These are phyloP conservation scores for Penicillium sp. DNA, from an alignment of 2,329 filamentous ascomycete species.

Conservation along the genomic window DNA sequence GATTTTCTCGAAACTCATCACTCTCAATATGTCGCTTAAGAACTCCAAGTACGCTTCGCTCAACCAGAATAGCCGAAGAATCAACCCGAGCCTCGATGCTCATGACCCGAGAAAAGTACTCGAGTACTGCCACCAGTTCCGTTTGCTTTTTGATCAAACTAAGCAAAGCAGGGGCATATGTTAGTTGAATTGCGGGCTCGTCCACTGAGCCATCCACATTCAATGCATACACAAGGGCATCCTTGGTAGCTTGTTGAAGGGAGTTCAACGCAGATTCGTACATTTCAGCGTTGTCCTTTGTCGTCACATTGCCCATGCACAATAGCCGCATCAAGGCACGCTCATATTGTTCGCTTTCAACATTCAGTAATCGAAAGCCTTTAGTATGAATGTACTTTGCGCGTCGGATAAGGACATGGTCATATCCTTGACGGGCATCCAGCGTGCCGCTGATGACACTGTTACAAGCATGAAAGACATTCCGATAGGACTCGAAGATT, in stretches of 20 bases:
- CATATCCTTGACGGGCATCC: slow-evolving; percentile 22
- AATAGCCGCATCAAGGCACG: slow-evolving; percentile 22
- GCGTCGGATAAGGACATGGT: slow-evolving; percentile 20
- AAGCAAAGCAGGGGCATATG: slow-evolving; percentile 26
- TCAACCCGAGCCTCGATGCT: slow-evolving; percentile 7
- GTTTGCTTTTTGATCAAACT: slow-evolving; percentile 7
- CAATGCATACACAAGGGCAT: slow-evolving; percentile 11
- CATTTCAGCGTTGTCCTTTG: slow-evolving; percentile 15
- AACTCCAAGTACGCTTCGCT: slow-evolving; percentile 22
- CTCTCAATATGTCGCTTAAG: slow-evolving; percentile 21
- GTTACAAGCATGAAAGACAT: slow-evolving; percentile 27
- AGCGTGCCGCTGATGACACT: slow-evolving; percentile 19
- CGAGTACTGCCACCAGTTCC: slow-evolving; percentile 11
- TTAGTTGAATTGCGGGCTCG: slow-evolving; percentile 24
- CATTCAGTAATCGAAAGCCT: slow-evolving; percentile 12
- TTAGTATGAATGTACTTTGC: slow-evolving; percentile 12
- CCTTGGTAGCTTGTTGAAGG: slow-evolving; percentile 13
- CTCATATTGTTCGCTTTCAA: slow-evolving; percentile 5
- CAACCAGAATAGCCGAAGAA: slow-evolving; percentile 20
- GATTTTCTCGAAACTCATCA: slow-evolving; percentile 20
- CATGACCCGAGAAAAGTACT: slow-evolving; percentile 23
- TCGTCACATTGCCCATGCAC: slow-evolving; percentile 26
- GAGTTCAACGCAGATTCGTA: slow-evolving; percentile 19
- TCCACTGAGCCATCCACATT: slow-evolving; percentile 22
- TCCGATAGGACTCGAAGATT: slow-evolving; percentile 24